These are phyloP conservation scores for Drechmeria coniospora DNA, from an alignment of 2,329 filamentous ascomycete genomes.

Conservation along the genomic window DNA sequence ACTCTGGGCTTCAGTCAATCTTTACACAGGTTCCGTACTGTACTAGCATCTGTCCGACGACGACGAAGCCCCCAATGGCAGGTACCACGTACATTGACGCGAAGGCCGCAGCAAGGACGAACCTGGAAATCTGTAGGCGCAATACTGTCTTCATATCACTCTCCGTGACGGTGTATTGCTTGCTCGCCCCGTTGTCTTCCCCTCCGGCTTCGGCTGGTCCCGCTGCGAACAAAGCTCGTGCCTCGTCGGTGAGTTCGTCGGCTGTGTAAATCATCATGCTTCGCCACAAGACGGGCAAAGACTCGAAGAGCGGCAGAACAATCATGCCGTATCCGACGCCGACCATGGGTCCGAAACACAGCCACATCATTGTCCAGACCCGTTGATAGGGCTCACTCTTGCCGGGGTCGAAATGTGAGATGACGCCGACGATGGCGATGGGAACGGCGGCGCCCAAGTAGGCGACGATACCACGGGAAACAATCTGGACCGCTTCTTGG, in stretches of 20 bases:
- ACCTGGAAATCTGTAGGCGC: background rate
- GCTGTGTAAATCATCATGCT: background rate
- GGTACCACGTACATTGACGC: constrained; percentile 1
- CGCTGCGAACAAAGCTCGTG: background rate
- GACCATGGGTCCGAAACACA: constrained; percentile 2
- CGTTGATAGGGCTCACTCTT: constrained; percentile 1
- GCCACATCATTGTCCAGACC: constrained; percentile 3
- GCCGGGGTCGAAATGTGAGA: constrained; percentile 1
- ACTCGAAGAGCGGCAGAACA: background rate
- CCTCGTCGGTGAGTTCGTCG: background rate
- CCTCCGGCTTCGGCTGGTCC: background rate
- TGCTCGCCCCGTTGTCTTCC: background rate
- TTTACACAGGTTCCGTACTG: constrained; percentile 2
- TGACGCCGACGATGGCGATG: constrained; percentile 2
- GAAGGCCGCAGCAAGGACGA: background rate
- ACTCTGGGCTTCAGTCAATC: background rate
- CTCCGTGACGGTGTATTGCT: background rate
- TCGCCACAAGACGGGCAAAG: constrained; percentile 2
- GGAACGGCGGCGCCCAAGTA: constrained; percentile 1
- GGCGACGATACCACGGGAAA: background rate
- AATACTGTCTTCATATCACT: background rate
- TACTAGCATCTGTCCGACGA: constrained; percentile 2
- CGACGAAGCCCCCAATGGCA: constrained; percentile 2
- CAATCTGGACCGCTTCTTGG: background rate
- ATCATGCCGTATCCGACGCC: constrained; percentile 1